phyloP scores from a whole-genome alignment of 768 basidiomycete genomes.

The Pleurotus cornucopiae region DNA sequence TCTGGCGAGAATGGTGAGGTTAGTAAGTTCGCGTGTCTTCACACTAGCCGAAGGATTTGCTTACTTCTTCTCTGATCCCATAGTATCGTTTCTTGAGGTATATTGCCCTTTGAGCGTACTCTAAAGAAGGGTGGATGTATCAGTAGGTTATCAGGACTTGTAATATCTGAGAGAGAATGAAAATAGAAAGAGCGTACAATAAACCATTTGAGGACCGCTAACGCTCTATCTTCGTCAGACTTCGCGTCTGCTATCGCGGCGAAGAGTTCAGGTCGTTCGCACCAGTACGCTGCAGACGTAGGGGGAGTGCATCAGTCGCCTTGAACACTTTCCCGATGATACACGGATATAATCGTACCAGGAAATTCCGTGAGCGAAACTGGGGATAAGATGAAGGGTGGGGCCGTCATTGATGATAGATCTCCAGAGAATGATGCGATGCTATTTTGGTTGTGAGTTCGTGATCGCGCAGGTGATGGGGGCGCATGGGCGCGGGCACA shows the following conservation, averaged over 20 bases:
- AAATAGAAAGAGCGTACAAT: slow-evolving; percentile 49
- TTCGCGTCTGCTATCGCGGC: slow-evolving; percentile 78
- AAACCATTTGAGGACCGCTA: slow-evolving; percentile 93
- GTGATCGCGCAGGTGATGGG: neutral
- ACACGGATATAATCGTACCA: slow-evolving; percentile 39
- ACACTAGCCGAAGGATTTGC: slow-evolving; percentile 17
- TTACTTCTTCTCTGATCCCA: slow-evolving; percentile 97
- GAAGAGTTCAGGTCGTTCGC: slow-evolving; percentile 89
- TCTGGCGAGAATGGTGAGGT: slow-evolving; percentile 30
- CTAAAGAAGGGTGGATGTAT: slow-evolving; percentile 25
- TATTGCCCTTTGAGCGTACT: slow-evolving; percentile 95
- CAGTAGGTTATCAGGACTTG: no score
- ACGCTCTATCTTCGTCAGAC: slow-evolving; percentile 67
- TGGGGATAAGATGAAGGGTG: slow-evolving; percentile 90
- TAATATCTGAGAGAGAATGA: no score
- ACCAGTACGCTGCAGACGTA: slow-evolving; percentile 81
- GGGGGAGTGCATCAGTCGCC: neutral
- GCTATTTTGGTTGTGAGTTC: slow-evolving; percentile 29
- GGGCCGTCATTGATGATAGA: slow-evolving; percentile 78
- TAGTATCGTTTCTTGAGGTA: slow-evolving; percentile 89
- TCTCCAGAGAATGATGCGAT: slow-evolving; percentile 88
- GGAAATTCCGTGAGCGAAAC: slow-evolving; percentile 91
- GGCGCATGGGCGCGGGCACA: neutral
- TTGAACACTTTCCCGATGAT: slow-evolving; percentile 4
- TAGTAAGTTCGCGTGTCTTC: slow-evolving; percentile 8